Conservation (phyloP, 2,329 filamentous ascomycete species). For the Sporothrix brasiliensis region DNA sequence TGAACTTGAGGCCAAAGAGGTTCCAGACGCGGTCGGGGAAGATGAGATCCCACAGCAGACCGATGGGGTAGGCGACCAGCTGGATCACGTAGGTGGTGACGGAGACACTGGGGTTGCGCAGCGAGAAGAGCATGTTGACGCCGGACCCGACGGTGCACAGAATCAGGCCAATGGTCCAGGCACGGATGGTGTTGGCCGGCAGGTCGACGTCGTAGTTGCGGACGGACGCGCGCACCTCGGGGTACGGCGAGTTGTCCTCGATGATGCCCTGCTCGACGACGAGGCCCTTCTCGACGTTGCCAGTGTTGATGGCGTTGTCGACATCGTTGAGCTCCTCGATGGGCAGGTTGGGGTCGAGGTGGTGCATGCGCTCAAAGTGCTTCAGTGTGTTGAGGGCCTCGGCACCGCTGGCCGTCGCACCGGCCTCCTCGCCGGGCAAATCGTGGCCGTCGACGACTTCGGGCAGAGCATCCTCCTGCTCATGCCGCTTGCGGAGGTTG, state of each 20-base stretch:
- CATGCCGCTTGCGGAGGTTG: constrained; percentile 50
- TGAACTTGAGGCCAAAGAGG: constrained; percentile 57
- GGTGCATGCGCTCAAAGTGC: constrained; percentile 62
- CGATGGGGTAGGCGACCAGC: constrained; percentile 63
- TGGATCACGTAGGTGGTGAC: constrained; percentile 66
- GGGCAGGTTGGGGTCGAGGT: constrained; percentile 67
- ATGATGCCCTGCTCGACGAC: constrained; percentile 61
- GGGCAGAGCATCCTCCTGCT: constrained; percentile 52
- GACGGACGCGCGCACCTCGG: constrained; percentile 54
- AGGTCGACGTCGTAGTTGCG: constrained; percentile 46
- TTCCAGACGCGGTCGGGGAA: constrained; percentile 58
- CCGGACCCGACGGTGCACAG: constrained; percentile 61
- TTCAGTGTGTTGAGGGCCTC: constrained; percentile 51
- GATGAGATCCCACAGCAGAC: constrained; percentile 57
- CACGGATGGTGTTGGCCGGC: constrained; percentile 64
- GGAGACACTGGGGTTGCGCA: constrained; percentile 61
- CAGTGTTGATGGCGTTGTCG: constrained; percentile 58
- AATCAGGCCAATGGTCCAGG: constrained; percentile 61
- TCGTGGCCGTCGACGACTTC: constrained; percentile 19
- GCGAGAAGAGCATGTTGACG: constrained; percentile 62
- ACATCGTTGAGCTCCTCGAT: constrained; percentile 64
- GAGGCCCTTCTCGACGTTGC: constrained; percentile 59
- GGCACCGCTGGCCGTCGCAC: neutral
- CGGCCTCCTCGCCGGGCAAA: neutral
- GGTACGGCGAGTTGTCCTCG: constrained; percentile 68